These are phyloP conservation scores for Myxozyma vanderwaltii DNA, from an alignment of 805 yeast species.

Conservation along the genomic window DNA sequence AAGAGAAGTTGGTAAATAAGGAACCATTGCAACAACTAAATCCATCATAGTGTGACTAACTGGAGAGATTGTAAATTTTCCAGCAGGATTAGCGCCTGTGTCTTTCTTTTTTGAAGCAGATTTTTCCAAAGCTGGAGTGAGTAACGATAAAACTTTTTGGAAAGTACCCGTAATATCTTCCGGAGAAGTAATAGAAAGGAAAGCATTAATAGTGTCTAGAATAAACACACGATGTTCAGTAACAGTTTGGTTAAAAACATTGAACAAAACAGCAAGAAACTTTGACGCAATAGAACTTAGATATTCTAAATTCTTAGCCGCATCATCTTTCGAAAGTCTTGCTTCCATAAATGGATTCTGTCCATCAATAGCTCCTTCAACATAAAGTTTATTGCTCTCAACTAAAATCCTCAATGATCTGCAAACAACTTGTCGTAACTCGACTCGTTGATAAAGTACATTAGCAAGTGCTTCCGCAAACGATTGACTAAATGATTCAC, in stretches of 20 bases:
- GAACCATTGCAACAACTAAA: constrained; percentile 81
- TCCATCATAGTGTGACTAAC: constrained; percentile 88
- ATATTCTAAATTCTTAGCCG: constrained; percentile 61
- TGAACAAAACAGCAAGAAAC: constrained; percentile 81
- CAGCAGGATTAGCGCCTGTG: constrained; percentile 37
- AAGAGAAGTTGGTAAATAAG: constrained; percentile 70
- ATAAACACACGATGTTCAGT: constrained; percentile 83
- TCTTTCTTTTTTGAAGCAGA: constrained; percentile 43
- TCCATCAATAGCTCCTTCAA: constrained; percentile 60
- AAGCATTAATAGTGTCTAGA: constrained; percentile 82
- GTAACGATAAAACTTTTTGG: constrained; percentile 77
- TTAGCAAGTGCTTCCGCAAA: constrained; percentile 80
- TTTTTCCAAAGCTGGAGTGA: constrained; percentile 63
- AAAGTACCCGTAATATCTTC: constrained; percentile 71
- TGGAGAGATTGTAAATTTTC: constrained; percentile 48
- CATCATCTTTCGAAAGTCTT: constrained; percentile 58
- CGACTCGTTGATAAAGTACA: constrained; percentile 70
- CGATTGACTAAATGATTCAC: constrained; percentile 62
- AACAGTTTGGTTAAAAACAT: constrained; percentile 86
- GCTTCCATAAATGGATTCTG: constrained; percentile 58
- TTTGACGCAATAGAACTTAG: constrained; percentile 66
- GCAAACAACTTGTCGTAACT: constrained; percentile 78
- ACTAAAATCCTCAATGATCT: constrained; percentile 76
- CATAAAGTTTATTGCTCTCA: constrained; percentile 66
- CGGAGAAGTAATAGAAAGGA: constrained; percentile 61